phyloP scores from a whole-genome alignment of 192 early-diverging fungal genomes.

The Coemansia guatemalensis region DNA sequence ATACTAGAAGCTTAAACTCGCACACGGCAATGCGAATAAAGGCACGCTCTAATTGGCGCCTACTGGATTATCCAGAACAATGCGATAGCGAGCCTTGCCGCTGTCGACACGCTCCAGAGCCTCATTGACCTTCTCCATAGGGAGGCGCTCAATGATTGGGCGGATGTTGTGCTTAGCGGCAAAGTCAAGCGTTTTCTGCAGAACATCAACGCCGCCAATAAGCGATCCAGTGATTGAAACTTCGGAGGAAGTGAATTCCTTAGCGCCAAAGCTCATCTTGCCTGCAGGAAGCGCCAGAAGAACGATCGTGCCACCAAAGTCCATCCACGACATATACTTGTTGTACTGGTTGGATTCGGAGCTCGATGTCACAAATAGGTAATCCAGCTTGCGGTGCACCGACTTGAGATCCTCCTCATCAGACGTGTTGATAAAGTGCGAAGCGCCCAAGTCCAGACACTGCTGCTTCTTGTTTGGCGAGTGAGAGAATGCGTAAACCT shows the following conservation, averaged over 20 bases:
- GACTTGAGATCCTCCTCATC: slow-evolving; percentile 28
- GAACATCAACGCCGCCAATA: slow-evolving; percentile 60
- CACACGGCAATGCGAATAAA: too few relatives aligned
- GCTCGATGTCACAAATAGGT: slow-evolving; percentile 37
- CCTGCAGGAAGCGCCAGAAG: slow-evolving; percentile 65
- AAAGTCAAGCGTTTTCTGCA: slow-evolving; percentile 68
- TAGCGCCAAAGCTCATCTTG: slow-evolving; percentile 46
- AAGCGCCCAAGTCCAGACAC: too few relatives aligned
- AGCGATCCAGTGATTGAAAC: slow-evolving; percentile 65
- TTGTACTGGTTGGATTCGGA: slow-evolving; percentile 48
- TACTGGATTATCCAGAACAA: too few relatives aligned
- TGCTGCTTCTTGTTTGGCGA: too few relatives aligned
- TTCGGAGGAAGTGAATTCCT: slow-evolving; percentile 51
- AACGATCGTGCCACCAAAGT: too few relatives aligned
- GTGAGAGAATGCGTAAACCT: too few relatives aligned
- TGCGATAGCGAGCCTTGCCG: slow-evolving; percentile 67
- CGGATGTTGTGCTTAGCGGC: too few relatives aligned
- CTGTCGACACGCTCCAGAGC: slow-evolving; percentile 60
- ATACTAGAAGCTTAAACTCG: too few relatives aligned
- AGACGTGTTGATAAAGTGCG: slow-evolving; percentile 49
- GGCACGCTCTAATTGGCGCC: too few relatives aligned
- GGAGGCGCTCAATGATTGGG: slow-evolving; percentile 64
- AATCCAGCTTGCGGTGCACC: slow-evolving; percentile 23
- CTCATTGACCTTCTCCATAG: slow-evolving; percentile 62
- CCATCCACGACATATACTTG: slow-evolving; percentile 52